Base-by-base conservation (phyloP, 1,284 basidiomycete species). In the Apiotrichum akiyoshidainum region DNA sequence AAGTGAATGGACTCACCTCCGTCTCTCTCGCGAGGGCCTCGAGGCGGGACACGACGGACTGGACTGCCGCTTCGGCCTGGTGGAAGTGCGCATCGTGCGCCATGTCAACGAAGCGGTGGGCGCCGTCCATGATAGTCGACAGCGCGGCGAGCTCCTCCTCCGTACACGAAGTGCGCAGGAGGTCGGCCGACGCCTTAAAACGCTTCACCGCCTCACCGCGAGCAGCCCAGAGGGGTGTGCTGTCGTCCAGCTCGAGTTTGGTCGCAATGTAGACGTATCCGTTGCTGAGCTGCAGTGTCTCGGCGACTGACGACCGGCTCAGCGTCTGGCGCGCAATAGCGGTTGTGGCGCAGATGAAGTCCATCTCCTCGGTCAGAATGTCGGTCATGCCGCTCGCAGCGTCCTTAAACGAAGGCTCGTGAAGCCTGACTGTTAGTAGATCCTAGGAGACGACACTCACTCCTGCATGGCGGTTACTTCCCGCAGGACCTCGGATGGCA, bases 271-370 rank as follows among this genome's bases (percentile, higher is more conserved):
- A 92, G 31, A 83, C 72, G 66, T 87, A 92, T 65, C 96, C 90
- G 74, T 98, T 98, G 26, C 89, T 86, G 71, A 90, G 89, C 53
- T 87, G 85, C 83, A 97, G 87, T 1, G 84, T 81, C 33, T 83
- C 78, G 16, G 85, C 83, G 6, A 87, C 81, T 0, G 83, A 82
- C 39, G 82, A 77, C 16, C 77, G 69, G 41, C 91, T 76, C 31
- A 82, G 79, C 22, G 79, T 69, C 83, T 81, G 9, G 88, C 83
- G n/a, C 90, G 90, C 73, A 89, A 87, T 35, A 94, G 78, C 0
- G 88, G 90, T 44, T 88, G 85, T 55, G 1, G 58, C 61, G 5
- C 61, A 58, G 8, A 63, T 37, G 13, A 63, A 54, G 21, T 60
- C 58, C 11, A 58, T 31, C 2, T 49, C 40, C 26, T 63, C 58